Evolutionary conservation across 164 flowering plant species (phyloP), one percentile per base, ranked within the genome.

Genomic region (Liriodendron chinense): DNA sequence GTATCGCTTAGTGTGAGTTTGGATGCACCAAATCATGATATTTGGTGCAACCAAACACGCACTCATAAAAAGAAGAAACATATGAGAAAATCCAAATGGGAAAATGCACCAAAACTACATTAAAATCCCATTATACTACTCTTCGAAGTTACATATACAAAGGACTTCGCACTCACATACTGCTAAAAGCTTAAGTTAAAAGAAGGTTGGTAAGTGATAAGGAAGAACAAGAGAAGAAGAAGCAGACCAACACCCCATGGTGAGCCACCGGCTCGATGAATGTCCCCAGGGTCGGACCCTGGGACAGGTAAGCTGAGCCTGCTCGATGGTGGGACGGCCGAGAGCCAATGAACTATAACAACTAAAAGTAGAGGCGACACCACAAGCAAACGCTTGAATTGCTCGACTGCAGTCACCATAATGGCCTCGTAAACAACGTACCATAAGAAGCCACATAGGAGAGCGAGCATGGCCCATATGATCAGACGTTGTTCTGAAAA

Each of bases 381-480:
- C 50, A 72, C 75, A 9, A 72, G 28, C 68, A 72, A 26, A 9
- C 68, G 66, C 68, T 22, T 59, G 14, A 72, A 20, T 43, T 63
- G 75, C 75, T 72, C 75, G 9, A 47, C 75, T 28, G 75, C 75
- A 9, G 68, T 21, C 16, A 63, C 68, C 53, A 72, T 28, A 8
- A 72, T 59, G 50, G 68, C 75, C 4, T 72, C 75, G 75, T 59
- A 72, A 10, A 72, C 50, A 2, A 72, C 50, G 75, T 72, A 72
- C 67, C 67, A 61, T 26, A 66, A 12, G 69, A 66, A 66, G 7
- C 69, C 34, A 6, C 69, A 66, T 9, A 66, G 7, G 12, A 66
- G n/a, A 3, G 24, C 65, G 18, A 66, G n/a, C 16, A 66, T 25
- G 34, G 69, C 69, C 23, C 16, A 7, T 9, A 26, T 12, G 14